Conservation (phyloP, 2,329 filamentous ascomycete species). For the Fusarium sp. region DNA sequence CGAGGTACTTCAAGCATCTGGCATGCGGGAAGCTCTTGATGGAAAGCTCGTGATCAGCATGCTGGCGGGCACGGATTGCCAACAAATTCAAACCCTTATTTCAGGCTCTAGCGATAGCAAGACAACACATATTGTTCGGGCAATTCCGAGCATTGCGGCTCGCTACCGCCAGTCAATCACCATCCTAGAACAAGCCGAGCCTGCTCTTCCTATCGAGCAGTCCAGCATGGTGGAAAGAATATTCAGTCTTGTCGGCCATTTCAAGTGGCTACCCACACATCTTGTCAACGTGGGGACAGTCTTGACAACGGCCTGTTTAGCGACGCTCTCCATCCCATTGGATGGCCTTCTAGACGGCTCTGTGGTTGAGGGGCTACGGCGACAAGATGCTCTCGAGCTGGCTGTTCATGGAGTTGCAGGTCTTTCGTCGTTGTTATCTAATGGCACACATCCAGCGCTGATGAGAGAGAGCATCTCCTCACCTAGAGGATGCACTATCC, state of each 20-base stretch:
- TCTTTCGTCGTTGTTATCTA: neutral
- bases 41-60: neutral
- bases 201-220: neutral
- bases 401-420: neutral
- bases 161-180: slow-evolving; percentile 9
- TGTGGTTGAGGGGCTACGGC: neutral
- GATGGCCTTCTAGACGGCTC: neutral
- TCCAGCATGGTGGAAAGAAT: neutral
- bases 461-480: slow-evolving; percentile 1
- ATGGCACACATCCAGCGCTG: neutral
- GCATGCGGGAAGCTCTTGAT: neutral
- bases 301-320: slow-evolving; percentile 3
- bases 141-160: neutral
- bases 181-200: neutral
- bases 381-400: neutral
- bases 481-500: neutral
- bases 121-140: neutral
- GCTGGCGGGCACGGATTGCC: neutral
- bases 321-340: neutral
- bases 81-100: neutral
- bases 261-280: neutral
- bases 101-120: neutral
- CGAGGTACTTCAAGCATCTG: neutral
- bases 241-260: neutral
- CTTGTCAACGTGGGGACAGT: neutral